phyloP scores from a whole-genome alignment of 2,329 filamentous ascomycete genomes.

The Alternaria angustiovoidea region DNA sequence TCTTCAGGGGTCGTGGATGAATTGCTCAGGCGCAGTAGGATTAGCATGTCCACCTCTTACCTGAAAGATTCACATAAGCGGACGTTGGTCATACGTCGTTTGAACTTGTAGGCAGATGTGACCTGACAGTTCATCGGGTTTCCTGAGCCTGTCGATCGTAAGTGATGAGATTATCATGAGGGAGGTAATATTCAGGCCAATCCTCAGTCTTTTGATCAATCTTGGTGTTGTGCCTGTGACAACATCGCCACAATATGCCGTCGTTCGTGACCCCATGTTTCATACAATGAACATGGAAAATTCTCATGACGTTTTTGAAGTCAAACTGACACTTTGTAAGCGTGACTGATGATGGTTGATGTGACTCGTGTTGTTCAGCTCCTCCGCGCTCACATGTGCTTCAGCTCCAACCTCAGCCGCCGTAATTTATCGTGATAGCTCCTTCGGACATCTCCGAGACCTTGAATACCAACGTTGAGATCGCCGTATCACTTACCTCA shows the following conservation, averaged over 20 bases:
- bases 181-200: not conserved
- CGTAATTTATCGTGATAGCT: not conserved
- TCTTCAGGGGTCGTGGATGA: not conserved
- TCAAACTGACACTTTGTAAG: not conserved
- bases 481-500: not conserved
- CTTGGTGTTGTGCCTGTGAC: not conserved
- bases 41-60: not conserved
- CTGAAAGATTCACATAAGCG: not conserved
- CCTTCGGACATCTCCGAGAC: not conserved
- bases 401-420: constrained; percentile 6
- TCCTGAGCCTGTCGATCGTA: not conserved
- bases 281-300: no score
- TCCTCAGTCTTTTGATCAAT: not conserved
- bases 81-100: not conserved
- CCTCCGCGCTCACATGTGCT: not conserved
- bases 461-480: not conserved
- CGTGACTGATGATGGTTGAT: not conserved
- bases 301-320: not conserved
- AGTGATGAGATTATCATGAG: not conserved
- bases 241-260: not conserved
- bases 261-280: not conserved
- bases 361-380: not conserved
- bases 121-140: not conserved
- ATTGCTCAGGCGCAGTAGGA: not conserved
- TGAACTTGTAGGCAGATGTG: not conserved